Evolutionary conservation across 2,329 filamentous ascomycete species (phyloP), one percentile per base, ranked within the genome.

Genomic region (Fusarium chuoi): DNA sequence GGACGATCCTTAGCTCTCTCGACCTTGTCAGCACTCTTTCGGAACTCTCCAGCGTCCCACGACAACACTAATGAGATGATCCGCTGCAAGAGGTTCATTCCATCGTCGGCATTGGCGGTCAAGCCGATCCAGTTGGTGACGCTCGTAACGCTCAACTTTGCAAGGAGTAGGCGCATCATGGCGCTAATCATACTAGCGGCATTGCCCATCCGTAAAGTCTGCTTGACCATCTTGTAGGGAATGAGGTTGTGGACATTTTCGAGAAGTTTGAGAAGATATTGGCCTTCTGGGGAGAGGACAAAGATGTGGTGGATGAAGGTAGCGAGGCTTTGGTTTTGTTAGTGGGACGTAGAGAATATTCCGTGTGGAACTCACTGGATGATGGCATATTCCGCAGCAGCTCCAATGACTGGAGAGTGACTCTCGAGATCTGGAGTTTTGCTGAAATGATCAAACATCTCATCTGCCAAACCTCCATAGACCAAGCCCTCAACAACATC

Each of bases 131-230:
- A 96, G 79, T 95, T 95, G 9, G 93, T 94, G 57, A 96, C 83
- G 13, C 90, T 90, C 4, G 90, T 90, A 9, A 96, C 85, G 73
- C 92, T 93, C 64, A 95, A 84, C 82, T 96, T 96, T n/a, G 93
- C 91, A 20, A 96, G 86, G 22, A 95, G 86, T 22, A 96, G 83
- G 60, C 87, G 88, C 80, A 93, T 87, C 87, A 96, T 91, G 65
- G 88, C 93, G 77, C 88, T 93, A 63, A 96, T 91, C 93, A 96
- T 95, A 26, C 90, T 93, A 3, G 93, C 93, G 0, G 93, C 93
- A 79, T 96, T 96, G 11, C 93, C 92, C 20, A 95, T 87, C 45
- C 90, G 89, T 8, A 96, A 83, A 0, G 93, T 94, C 80, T 95
- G 92, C 68, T 91, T 88, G 57, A 95, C 86, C 71, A 94, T 84